Evolutionary conservation across 1,139 yeast species (phyloP), one percentile per base, ranked within the genome.

Genomic region (Saccharomyces hybrid): DNA sequence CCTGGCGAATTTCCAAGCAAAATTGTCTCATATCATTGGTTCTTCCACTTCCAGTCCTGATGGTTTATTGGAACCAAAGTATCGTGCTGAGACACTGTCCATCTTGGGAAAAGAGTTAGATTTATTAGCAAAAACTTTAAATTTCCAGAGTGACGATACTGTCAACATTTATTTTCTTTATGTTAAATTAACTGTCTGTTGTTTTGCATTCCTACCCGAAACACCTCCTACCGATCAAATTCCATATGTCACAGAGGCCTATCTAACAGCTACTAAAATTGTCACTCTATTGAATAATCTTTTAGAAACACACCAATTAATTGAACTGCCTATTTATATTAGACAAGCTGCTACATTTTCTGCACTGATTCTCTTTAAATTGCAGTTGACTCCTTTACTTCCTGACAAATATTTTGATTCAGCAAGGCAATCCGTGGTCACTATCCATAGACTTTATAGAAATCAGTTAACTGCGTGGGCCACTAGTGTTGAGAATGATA

Each of bases 151-250:
- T 54, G 89, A 85, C 60, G 78, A 81, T 2, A 78, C 85, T 1
- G 83, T 88, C n/a, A 95, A 89, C 63, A 84, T 88, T 46, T 88
- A 88, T 66, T 87, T 81, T 63, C 76, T 88, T 11, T 89, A 90
- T 67, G 82, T 89, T 51, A 84, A 86, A 64, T 76, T 89, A 59
- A 86, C 88, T 82, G 80, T 91, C 54, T 88, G 96, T 68, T 83
- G 93, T 59, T 91, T 88, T 76, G 93, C 97, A 5, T 91, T 90
- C 65, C 75, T 91, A 56, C 97, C 97, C 1, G 96, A 88, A 13
- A 88, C 96, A 0, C 95, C 96, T 3, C 81, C 86, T 50, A 95
- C 86, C 63, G 96, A 88, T 70, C 97, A 88, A 70, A 86, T 89
- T 0, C 59, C 64, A 48, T 89, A 87, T 68, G 93, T 90, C 16